These are phyloP conservation scores for Hapsidospora chrysogenum DNA, from an alignment of 495 filamentous ascomycete species.

Conservation along the genomic window DNA sequence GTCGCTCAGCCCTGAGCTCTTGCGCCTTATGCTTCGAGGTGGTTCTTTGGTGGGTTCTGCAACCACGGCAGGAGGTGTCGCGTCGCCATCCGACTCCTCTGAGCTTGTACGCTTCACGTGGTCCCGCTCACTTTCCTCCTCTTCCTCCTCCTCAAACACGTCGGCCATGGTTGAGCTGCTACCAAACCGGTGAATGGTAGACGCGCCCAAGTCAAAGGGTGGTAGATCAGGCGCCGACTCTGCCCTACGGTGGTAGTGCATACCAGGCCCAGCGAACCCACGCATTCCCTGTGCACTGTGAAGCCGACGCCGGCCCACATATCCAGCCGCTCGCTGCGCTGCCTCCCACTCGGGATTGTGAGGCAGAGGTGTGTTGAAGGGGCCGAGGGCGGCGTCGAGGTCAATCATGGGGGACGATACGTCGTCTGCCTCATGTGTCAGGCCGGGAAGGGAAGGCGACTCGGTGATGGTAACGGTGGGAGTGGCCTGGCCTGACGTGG, in stretches of 20 bases:
- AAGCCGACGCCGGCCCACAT: slow-evolving; percentile 49
- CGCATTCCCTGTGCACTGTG: slow-evolving; percentile 73
- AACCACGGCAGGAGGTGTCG: slow-evolving; percentile 1
- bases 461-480: slow-evolving; percentile 1
- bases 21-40: neutral
- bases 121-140: slow-evolving; percentile 35
- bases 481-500: neutral
- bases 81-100: slow-evolving; percentile 1
- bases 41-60: neutral
- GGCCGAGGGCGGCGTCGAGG: slow-evolving; percentile 85
- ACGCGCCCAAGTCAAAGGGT: slow-evolving; percentile 54
- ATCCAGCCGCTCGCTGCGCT: slow-evolving; percentile 36
- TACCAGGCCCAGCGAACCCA: slow-evolving; percentile 62
- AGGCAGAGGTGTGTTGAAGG: slow-evolving; percentile 67
- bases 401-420: slow-evolving; percentile 69
- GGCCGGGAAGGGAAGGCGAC: neutral
- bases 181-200: slow-evolving; percentile 39
- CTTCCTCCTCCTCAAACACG: slow-evolving; percentile 93
- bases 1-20: slow-evolving; percentile 4
- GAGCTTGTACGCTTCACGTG: slow-evolving; percentile 3
- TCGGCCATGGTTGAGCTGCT: slow-evolving; percentile 63
- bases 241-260: slow-evolving; percentile 79
- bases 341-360: slow-evolving; percentile 39
- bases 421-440: slow-evolving; percentile 29
- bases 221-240: slow-evolving; percentile 86